phyloP scores from a whole-genome alignment of 495 filamentous ascomycete genomes.

The Talaromyces ruber region DNA sequence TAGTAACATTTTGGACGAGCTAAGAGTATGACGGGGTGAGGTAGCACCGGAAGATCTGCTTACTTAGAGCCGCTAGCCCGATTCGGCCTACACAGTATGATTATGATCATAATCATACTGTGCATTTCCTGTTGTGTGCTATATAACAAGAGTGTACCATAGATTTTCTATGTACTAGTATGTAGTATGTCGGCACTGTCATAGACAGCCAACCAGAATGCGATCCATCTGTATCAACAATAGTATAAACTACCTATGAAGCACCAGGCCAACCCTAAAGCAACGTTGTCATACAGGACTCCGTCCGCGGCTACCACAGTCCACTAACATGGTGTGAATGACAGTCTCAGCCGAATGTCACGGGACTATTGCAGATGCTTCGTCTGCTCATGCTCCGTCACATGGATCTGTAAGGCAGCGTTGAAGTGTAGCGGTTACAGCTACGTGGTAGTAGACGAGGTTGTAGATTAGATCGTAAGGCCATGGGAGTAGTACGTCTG shows the following conservation, averaged over 20 bases:
- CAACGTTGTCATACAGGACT: background rate
- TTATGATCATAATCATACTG: background rate
- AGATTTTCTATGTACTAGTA: too few species aligned
- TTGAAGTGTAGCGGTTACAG: background rate
- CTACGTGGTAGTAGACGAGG: background rate
- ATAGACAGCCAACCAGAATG: background rate
- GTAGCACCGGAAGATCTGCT: background rate
- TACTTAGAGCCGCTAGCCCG: background rate
- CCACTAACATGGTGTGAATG: background rate
- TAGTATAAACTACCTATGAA: too few species aligned
- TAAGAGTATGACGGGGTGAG: constrained; percentile 3
- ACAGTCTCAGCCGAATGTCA: background rate
- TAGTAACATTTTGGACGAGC: background rate
- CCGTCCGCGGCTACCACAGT: background rate
- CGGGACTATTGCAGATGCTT: background rate
- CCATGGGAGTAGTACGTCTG: background rate
- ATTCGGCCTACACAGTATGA: background rate
- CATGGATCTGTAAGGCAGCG: background rate
- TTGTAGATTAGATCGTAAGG: background rate
- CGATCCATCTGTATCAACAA: too few species aligned
- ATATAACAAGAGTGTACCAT: too few species aligned
- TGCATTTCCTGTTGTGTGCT: background rate
- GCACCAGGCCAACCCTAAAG: background rate
- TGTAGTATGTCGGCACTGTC: too few species aligned
- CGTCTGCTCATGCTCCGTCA: background rate